phyloP scores from a whole-genome alignment of 2,329 filamentous ascomycete genomes.

The Uncinocarpus reesii region DNA sequence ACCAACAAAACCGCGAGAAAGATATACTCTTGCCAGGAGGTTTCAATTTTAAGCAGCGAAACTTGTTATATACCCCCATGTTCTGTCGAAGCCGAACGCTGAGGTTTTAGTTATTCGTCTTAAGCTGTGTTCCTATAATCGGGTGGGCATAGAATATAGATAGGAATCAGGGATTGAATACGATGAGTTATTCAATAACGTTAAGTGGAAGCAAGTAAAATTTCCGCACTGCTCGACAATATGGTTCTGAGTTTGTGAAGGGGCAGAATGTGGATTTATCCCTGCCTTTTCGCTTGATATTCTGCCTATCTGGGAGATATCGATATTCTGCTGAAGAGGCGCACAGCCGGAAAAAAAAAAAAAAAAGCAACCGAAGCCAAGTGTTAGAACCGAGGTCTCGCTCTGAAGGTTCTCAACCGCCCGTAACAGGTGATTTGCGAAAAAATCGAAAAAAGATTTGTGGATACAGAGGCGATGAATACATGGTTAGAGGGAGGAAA shows the following conservation, averaged over 20 bases:
- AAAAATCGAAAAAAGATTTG: too few relatives aligned
- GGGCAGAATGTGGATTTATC: neutral
- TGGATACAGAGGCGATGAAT: too few relatives aligned
- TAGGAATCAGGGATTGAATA: slow-evolving; percentile 10
- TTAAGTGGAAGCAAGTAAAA: neutral
- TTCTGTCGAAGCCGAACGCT: neutral
- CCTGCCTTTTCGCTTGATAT: neutral
- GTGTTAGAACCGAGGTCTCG: too few relatives aligned
- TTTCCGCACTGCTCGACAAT: too few relatives aligned
- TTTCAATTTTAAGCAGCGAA: neutral
- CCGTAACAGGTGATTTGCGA: too few relatives aligned
- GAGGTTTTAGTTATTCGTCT: neutral
- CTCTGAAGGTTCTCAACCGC: too few relatives aligned
- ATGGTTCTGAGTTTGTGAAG: neutral
- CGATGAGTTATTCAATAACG: neutral
- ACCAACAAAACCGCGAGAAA: too few relatives aligned
- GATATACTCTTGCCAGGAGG: too few relatives aligned
- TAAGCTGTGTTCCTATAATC: neutral
- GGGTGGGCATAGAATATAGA: neutral
- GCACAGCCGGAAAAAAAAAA: neutral
- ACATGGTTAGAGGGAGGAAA: too few relatives aligned
- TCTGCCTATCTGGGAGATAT: neutral
- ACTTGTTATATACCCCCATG: slow-evolving; percentile 2
- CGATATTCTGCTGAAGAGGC: neutral
- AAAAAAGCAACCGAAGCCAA: too few relatives aligned